Base-by-base conservation (phyloP, 2,329 filamentous ascomycete genomes). In the Botryosphaeria dothidea region DNA sequence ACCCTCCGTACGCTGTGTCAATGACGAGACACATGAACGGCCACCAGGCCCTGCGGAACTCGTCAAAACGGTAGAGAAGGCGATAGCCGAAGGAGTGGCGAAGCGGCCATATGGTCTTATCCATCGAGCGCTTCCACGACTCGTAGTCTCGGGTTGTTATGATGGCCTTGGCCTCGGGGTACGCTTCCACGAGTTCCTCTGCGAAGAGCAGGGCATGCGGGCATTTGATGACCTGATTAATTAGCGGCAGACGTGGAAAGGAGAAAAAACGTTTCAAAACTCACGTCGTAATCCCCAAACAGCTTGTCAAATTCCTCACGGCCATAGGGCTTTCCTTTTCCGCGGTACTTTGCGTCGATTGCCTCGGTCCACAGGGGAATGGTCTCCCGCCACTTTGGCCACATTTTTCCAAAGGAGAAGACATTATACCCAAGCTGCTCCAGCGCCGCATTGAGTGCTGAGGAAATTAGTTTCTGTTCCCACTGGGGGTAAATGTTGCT, bases 261-360 rank as follows among this genome's bases (percentile, higher is more conserved):
- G 41, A 45, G 15, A 7, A n/a, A 45, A 7, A n/a, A 19, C 4
- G n/a, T 45, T 19, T 34, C 31, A 5, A 34, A 1, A 25, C 19
- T 56, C 31, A 56, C 66, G 29, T 66, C 21, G 23, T 57, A 76
- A 34, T 73, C 65, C 3, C 72, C 73, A n/a, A 79, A 68, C 4
- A 80, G 67, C 36, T 70, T 69, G 41, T 80, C 77, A 34, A 75
- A 78, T 41, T 75, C 69, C 29, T 71, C 70, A 23, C 73, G 72
- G 4, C 68, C 67, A 61, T 69, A 77, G 1, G 72, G 69, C 21
- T 69, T 61, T 7, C 70, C 69, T 13, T 67, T 67, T 1, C 67
- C 66, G 23, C 72, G 70, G 52, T 72, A 75, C 64, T 78, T 79
- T 46, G 73, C 71, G 4, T 74, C 69, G 25, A 76, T 69, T 4